Evolutionary conservation across 768 basidiomycete genomes (phyloP).

Genomic region (Psilocybe azurescens): DNA sequence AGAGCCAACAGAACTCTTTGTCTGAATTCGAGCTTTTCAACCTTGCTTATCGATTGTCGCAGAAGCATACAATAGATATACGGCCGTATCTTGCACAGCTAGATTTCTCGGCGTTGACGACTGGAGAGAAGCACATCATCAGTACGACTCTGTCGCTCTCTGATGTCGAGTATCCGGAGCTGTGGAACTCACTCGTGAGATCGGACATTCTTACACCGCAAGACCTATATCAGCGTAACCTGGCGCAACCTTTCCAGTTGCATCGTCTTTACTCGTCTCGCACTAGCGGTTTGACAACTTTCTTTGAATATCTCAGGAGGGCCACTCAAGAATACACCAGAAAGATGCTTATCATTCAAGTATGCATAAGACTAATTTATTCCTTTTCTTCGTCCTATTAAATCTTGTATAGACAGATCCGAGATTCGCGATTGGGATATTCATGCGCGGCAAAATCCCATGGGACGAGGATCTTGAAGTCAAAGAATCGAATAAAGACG

Average conservation of each 20-base stretch:
- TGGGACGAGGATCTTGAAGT: slow-evolving; percentile 67
- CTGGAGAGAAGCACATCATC: slow-evolving; percentile 59
- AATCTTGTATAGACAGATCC: slow-evolving; percentile 53
- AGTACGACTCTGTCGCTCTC: slow-evolving; percentile 44
- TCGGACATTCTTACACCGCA: slow-evolving; percentile 60
- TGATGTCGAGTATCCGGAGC: slow-evolving; percentile 45
- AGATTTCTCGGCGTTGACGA: slow-evolving; percentile 60
- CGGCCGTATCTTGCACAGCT: slow-evolving; percentile 53
- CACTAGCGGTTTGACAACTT: slow-evolving; percentile 54
- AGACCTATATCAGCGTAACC: slow-evolving; percentile 56
- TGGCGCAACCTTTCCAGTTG: slow-evolving; percentile 58
- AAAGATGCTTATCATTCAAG: slow-evolving; percentile 64
- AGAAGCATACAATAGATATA: slow-evolving; percentile 49
- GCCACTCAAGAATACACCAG: slow-evolving; percentile 62
- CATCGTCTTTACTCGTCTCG: slow-evolving; percentile 67
- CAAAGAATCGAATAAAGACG: slow-evolving; percentile 34
- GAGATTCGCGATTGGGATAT: slow-evolving; percentile 65
- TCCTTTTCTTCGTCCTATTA: not conserved
- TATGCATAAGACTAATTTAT: slow-evolving; percentile 24
- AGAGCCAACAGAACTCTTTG: slow-evolving; percentile 54
- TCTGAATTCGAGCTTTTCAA: slow-evolving; percentile 69
- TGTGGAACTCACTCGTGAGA: slow-evolving; percentile 69
- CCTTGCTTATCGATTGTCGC: slow-evolving; percentile 50
- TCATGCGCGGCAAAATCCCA: slow-evolving; percentile 61
- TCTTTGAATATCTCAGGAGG: slow-evolving; percentile 65